Evolutionary conservation across 1,284 basidiomycete species (phyloP), one percentile per base, ranked within the genome.

Genomic region (Laetiporus sulphureus): DNA sequence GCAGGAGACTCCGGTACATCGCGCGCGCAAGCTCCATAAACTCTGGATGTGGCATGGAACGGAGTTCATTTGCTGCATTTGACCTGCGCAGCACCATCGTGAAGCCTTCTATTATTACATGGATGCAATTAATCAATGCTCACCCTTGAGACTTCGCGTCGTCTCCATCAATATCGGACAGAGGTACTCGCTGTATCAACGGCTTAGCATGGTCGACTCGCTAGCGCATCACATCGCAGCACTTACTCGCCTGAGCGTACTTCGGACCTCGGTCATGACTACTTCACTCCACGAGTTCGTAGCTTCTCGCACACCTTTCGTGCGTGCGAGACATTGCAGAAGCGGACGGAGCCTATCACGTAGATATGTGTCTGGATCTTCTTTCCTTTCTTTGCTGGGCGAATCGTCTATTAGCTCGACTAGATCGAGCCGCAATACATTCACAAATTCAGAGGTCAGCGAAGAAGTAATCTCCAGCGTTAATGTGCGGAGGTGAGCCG

Each of bases 401-500:
- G 50, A 49, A 11, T 46, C 40, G 36, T 58, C 57, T 36, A 79
- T 69, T 11, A 75, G 71, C 38, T 73, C 71, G 5, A 74, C 63
- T 25, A 95, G 67, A 55, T 92, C 83, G 15, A 75, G 69, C 27
- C 75, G 72, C 7, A 97, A 71, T 1, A 85, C 72, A 18, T 73
- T 69, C 3, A 89, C 73, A 1, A 96, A 68, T 50, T 95, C 91
- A 8, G 74, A 68, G 16, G 89, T 83, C n/a, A 95, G 68, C 1
- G 87, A 85, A 0, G 73, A 67, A 0, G 87, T 77, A 48, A 95
- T 88, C 50, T 86, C 79, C 51, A 77, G 64, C 0, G 79, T 81
- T 38, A 92, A 66, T 1, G 68, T 64, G 18, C 72, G 73, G 3
- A 93, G 64, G 46, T 85, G 81, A 3, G 67, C 61, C 0, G 91